phyloP scores from a whole-genome alignment of 176 grass and related monocot species.

The Carex kokanica region DNA sequence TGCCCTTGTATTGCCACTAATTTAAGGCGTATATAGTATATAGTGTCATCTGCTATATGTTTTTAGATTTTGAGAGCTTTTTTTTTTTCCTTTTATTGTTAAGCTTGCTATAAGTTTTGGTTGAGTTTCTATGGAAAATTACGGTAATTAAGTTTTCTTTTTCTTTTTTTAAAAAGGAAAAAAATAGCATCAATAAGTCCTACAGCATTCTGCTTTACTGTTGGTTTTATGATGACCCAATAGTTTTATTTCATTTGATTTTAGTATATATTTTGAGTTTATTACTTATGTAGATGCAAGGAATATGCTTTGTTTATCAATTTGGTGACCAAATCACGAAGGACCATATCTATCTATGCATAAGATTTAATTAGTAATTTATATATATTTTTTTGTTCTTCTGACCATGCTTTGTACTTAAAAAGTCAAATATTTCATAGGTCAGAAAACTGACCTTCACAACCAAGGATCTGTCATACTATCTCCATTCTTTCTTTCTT shows the following conservation, averaged over 20 bases:
- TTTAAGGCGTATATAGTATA: background rate
- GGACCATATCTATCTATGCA: background rate
- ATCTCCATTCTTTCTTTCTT: background rate
- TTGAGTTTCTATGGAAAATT: background rate
- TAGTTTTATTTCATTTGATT: background rate
- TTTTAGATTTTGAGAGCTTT: background rate
- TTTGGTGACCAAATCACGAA: background rate
- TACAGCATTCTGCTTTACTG: background rate
- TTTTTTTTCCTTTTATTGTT: background rate
- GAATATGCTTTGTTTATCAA: background rate
- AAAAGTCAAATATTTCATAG: background rate
- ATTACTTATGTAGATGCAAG: background rate
- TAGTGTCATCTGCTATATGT: background rate
- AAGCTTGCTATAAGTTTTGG: background rate
- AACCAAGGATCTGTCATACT: background rate
- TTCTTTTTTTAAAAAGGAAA: background rate
- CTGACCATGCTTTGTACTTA: background rate
- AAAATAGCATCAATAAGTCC: background rate
- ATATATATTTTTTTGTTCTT: background rate
- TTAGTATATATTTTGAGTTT: background rate
- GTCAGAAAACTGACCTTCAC: background rate
- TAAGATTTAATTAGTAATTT: background rate
- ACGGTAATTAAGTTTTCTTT: background rate
- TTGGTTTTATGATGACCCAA: background rate
- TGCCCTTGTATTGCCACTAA: background rate